These are phyloP conservation scores for Psilocybe sp. DNA, from an alignment of 768 basidiomycete species.

Conservation along the genomic window DNA sequence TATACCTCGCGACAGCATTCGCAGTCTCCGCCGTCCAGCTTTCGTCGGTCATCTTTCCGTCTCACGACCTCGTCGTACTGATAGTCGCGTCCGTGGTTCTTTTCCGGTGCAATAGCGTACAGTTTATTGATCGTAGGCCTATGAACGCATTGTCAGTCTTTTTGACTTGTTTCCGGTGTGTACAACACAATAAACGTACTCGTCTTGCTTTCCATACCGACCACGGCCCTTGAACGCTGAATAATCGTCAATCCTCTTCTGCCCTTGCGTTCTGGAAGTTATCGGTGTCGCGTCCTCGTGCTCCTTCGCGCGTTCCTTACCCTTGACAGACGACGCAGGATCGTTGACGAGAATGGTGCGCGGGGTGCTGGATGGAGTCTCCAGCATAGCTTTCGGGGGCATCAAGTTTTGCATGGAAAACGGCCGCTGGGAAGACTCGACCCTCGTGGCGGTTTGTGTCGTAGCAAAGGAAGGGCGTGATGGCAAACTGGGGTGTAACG, in stretches of 20 bases:
- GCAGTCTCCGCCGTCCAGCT: slow-evolving; percentile 76
- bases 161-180: neutral
- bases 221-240: slow-evolving; percentile 56
- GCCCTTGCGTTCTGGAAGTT: slow-evolving; percentile 13
- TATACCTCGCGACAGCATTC: slow-evolving; percentile 75
- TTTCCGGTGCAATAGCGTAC: slow-evolving; percentile 63
- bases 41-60: slow-evolving; percentile 55
- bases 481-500: neutral
- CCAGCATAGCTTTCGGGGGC: neutral
- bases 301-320: slow-evolving; percentile 17
- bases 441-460: neutral
- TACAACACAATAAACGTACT: slow-evolving; percentile 24
- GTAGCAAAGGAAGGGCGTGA: slow-evolving; percentile 2
- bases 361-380: neutral
- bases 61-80: slow-evolving; percentile 80
- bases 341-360: neutral
- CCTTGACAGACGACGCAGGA: slow-evolving; percentile 9
- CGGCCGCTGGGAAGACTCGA: neutral
- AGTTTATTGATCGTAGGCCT: slow-evolving; percentile 53
- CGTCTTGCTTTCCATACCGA: slow-evolving; percentile 44
- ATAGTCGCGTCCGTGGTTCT: slow-evolving; percentile 63
- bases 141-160: neutral
- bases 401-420: neutral
- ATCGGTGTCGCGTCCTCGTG: slow-evolving; percentile 19
- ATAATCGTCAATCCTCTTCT: slow-evolving; percentile 34